These are phyloP conservation scores for Musa balbisiana DNA, from an alignment of 202 grass and related monocot species.

Conservation along the genomic window DNA sequence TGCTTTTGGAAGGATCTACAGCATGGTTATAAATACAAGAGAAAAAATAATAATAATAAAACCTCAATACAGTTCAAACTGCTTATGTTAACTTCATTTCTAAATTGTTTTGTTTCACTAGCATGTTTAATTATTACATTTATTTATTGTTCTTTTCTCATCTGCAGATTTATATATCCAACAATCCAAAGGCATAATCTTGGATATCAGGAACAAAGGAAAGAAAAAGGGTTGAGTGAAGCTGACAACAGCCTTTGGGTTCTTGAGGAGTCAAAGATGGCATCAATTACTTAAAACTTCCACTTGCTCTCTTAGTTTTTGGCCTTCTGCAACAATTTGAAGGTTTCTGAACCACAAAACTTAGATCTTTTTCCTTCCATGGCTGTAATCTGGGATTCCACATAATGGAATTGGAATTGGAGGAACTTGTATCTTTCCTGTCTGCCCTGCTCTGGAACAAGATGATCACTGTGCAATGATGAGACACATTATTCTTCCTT, in stretches of 20 bases:
- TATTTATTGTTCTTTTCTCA: not conserved
- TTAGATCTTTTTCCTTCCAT: too few species aligned
- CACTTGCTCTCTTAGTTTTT: not conserved
- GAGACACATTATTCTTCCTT: not conserved
- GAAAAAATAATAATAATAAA: not conserved
- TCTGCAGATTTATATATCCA: not conserved
- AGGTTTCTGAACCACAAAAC: too few species aligned
- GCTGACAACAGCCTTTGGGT: not conserved
- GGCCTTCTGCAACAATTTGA: not conserved
- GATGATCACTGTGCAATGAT: not conserved
- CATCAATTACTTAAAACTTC: not conserved
- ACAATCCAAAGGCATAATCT: too few species aligned
- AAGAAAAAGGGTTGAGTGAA: not conserved
- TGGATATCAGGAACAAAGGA: not conserved
- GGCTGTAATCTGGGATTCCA: too few species aligned
- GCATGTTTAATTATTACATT: not conserved
- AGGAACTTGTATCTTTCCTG: not conserved
- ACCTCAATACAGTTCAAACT: not conserved
- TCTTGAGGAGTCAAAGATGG: not conserved
- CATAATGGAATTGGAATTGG: not conserved
- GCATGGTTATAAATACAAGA: not conserved
- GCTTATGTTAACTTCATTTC: too few species aligned
- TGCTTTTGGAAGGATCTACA: not conserved
- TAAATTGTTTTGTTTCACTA: not conserved
- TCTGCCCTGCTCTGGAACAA: not conserved